phyloP scores from a whole-genome alignment of 768 basidiomycete genomes.

The Pleurotus salmoneostramineus region DNA sequence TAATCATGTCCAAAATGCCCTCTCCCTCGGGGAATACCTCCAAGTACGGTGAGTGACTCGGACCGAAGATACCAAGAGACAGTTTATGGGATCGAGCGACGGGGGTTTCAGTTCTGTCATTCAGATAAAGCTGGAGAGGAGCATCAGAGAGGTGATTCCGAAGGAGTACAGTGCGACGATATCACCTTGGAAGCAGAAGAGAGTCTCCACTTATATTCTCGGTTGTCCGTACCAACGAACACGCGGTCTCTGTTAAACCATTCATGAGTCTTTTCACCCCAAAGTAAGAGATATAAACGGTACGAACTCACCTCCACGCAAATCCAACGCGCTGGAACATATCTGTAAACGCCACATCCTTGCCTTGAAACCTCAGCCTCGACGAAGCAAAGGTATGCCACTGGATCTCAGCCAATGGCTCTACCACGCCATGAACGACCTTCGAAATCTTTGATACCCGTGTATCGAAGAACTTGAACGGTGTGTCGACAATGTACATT shows the following conservation, averaged over 20 bases:
- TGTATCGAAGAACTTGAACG: slow-evolving; percentile 15
- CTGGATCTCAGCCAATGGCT: slow-evolving; percentile 26
- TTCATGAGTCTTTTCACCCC: too few species aligned
- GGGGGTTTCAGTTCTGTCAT: background rate
- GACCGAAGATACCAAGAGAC: background rate
- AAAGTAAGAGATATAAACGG: too few species aligned
- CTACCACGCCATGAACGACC: slow-evolving; percentile 16
- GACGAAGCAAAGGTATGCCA: slow-evolving; percentile 26
- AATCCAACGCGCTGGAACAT: slow-evolving; percentile 18
- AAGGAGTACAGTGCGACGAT: background rate
- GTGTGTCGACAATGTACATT: slow-evolving; percentile 16
- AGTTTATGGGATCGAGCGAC: background rate
- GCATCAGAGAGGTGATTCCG: background rate
- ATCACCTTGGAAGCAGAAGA: background rate
- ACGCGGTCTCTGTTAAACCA: slow-evolving; percentile 9
- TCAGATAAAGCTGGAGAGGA: background rate
- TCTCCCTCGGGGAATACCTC: slow-evolving; percentile 30
- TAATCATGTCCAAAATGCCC: slow-evolving; percentile 23
- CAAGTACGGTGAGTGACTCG: slow-evolving; percentile 14
- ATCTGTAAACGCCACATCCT: slow-evolving; percentile 17
- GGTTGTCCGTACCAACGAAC: slow-evolving; percentile 20
- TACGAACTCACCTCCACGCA: slow-evolving; percentile 5
- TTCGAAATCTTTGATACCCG: slow-evolving; percentile 5
- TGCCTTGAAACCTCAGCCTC: slow-evolving; percentile 22
- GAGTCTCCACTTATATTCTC: slow-evolving; percentile 18